phyloP scores from a whole-genome alignment of 116 monocot species.

The Iris pallida region DNA sequence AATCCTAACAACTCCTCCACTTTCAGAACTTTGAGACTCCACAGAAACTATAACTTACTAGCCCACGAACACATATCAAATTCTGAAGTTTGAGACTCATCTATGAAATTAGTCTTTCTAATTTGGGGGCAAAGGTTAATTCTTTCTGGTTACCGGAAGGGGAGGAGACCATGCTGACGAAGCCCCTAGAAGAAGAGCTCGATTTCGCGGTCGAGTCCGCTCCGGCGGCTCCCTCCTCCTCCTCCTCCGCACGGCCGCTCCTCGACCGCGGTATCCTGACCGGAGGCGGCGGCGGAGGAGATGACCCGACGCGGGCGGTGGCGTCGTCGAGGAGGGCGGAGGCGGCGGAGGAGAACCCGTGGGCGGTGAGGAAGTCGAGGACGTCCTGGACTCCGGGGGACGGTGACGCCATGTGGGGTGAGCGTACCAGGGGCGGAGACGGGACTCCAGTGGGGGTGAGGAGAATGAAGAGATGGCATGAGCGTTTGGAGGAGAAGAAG shows the following conservation, averaged over 20 bases:
- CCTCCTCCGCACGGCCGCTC: background rate
- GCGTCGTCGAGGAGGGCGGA: conserved; percentile 69
- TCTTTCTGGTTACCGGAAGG: conserved; percentile 37
- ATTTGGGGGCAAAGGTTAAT: too few species aligned
- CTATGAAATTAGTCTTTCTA: too few species aligned
- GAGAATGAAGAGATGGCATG: background rate
- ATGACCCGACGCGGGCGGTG: conserved; percentile 17
- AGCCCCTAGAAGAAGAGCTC: conserved; percentile 44
- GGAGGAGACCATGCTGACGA: conserved; percentile 64
- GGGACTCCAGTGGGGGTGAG: background rate
- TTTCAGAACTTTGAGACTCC: too few species aligned
- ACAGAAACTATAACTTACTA: too few species aligned
- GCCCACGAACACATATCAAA: too few species aligned
- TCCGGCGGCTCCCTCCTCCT: background rate
- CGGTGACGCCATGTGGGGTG: conserved; percentile 12
- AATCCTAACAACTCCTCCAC: too few species aligned
- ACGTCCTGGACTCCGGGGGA: conserved; percentile 40
- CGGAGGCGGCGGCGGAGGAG: conserved; percentile 12
- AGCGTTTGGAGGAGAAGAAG: background rate
- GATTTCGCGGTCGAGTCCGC: background rate
- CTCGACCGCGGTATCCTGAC: conserved; percentile 10
- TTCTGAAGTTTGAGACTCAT: too few species aligned
- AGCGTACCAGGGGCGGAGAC: background rate
- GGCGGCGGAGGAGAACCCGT: conserved; percentile 62
- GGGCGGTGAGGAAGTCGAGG: conserved; percentile 61